Evolutionary conservation across 2,329 filamentous ascomycete genomes (phyloP).

Genomic region (Aspergillus candidus): DNA sequence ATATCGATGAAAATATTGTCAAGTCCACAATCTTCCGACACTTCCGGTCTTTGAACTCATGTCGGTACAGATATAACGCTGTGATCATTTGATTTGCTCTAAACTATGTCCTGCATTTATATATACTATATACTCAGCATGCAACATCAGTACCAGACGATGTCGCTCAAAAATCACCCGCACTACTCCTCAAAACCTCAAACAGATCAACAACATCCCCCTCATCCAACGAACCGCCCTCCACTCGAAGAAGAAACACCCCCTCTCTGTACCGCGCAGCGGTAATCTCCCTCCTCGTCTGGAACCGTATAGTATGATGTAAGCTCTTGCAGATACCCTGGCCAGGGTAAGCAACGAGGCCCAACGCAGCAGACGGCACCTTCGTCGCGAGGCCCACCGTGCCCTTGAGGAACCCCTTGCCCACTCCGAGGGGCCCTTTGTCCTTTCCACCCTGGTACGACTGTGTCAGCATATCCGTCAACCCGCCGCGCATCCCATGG

Average conservation of each 20-base stretch:
- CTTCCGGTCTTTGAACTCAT: no score
- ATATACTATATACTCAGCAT: no score
- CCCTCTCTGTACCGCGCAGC: slow-evolving; percentile 20
- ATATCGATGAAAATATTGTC: no score
- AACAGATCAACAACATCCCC: slow-evolving; percentile 3
- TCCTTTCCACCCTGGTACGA: slow-evolving; percentile 27
- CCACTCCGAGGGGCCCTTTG: slow-evolving; percentile 27
- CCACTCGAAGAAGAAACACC: background rate
- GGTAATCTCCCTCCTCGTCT: slow-evolving; percentile 19
- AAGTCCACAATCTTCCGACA: no score
- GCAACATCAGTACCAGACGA: no score
- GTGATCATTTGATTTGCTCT: no score
- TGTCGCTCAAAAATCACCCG: no score
- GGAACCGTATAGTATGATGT: slow-evolving; percentile 19
- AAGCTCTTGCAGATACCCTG: slow-evolving; percentile 30
- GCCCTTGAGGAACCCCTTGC: slow-evolving; percentile 33
- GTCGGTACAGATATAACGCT: no score
- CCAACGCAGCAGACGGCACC: slow-evolving; percentile 20
- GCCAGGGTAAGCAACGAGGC: slow-evolving; percentile 28
- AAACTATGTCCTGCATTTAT: no score
- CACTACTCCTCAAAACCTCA: background rate
- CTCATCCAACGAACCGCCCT: background rate
- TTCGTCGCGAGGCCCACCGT: slow-evolving; percentile 17
- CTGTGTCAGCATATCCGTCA: slow-evolving; percentile 26
- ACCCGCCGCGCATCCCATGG: slow-evolving; percentile 26